phyloP scores from a whole-genome alignment of 2,329 filamentous ascomycete species.

The Dissoconium aciculare region DNA sequence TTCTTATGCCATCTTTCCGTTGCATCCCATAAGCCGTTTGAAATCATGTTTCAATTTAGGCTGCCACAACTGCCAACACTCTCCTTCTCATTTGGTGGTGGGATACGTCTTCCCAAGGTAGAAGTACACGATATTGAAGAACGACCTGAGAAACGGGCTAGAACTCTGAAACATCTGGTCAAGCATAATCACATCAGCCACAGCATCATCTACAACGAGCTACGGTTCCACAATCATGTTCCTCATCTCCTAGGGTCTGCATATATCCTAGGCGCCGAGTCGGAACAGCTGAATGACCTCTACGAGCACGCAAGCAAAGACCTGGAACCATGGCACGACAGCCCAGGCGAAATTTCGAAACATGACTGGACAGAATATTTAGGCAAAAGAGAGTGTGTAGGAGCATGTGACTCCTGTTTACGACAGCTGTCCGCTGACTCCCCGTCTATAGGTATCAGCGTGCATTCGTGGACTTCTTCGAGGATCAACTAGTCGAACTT shows the following conservation, averaged over 20 bases:
- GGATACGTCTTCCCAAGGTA: conserved; percentile 47
- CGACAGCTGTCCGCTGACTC: conserved; percentile 2
- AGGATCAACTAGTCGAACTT: conserved; percentile 66
- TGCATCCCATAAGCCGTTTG: no score
- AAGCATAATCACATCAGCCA: conserved; percentile 86
- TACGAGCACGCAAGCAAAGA: conserved; percentile 62
- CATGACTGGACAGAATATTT: conserved; percentile 79
- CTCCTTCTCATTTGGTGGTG: conserved; percentile 12
- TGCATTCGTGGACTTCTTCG: conserved; percentile 88
- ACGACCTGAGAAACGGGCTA: conserved; percentile 58
- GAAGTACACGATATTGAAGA: conserved; percentile 68
- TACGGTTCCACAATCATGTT: conserved; percentile 67
- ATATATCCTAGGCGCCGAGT: conserved; percentile 66
- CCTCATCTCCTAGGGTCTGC: conserved; percentile 71
- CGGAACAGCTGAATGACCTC: conserved; percentile 58
- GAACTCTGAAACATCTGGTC: conserved; percentile 78
- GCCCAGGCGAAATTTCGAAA: conserved; percentile 67
- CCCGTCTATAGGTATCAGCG: conserved; percentile 65
- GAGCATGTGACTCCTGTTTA: conserved; percentile 7
- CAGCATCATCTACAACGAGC: conserved; percentile 62
- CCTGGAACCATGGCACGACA: conserved; percentile 68
- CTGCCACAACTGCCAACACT: conserved; percentile 18
- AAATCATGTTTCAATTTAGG: conserved; percentile 19
- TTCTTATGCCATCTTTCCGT: no score
- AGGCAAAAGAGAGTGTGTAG: conserved; percentile 49